Percentiles rank a stretch among this genome's conserved stretches.
These are phyloP conservation scores for Chlamydomonas schloesseri DNA, from an alignment of 139 green algal species.

Conservation along the genomic window DNA sequence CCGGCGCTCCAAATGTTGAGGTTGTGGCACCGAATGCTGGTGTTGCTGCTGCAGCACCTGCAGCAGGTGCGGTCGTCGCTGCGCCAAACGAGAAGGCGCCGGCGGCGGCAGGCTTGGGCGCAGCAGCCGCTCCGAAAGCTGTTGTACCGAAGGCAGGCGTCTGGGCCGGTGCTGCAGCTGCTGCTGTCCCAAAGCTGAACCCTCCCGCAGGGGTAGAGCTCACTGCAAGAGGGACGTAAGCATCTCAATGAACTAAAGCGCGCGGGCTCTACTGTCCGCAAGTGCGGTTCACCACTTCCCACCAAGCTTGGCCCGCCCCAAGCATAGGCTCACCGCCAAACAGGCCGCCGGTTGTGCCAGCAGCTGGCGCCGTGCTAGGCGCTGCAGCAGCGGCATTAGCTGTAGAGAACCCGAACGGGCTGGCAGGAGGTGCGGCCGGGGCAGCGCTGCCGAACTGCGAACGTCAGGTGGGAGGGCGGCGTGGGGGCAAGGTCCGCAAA, in stretches of 20 bases:
- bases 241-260: too few relatives aligned
- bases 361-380: not conserved
- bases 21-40: not conserved
- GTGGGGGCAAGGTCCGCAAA: too few relatives aligned
- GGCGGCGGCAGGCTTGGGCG: not conserved
- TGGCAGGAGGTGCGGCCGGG: constrained; percentile 17
- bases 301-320: too few relatives aligned
- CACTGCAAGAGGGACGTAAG: too few relatives aligned
- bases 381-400: constrained; percentile 25
- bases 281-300: too few relatives aligned
- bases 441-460: constrained; percentile 22
- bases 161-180: not conserved
- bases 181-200: constrained; percentile 11
- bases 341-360: too few relatives aligned
- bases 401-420: constrained; percentile 37
- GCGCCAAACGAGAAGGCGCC: constrained; percentile 7
- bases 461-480: too few relatives aligned
- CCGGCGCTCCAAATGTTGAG: not conserved
- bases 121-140: not conserved
- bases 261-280: too few relatives aligned
- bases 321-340: too few relatives aligned
- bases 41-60: too few relatives aligned
- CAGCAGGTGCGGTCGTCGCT: not conserved
- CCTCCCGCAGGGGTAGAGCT: not conserved
- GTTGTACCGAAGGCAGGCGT: constrained; percentile 15